A percentile compares a stretch with the other conserved stretches of the same genome.
Conservation (phyloP, 257 asterid genomes). For the Solanum megistacrolobum region DNA sequence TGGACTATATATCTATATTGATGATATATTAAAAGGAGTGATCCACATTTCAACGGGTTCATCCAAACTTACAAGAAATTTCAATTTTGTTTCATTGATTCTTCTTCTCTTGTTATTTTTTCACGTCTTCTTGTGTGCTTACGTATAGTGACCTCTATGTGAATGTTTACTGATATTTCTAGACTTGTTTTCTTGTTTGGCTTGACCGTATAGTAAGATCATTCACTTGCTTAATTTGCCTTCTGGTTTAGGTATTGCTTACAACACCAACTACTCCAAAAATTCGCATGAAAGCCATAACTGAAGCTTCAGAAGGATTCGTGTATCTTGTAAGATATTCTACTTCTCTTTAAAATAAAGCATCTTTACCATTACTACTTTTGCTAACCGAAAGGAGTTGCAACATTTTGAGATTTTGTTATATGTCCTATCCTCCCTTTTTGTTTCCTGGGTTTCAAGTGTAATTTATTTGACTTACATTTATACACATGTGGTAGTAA, state of each 20-base stretch:
- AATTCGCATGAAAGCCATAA: slow-evolving; percentile 64
- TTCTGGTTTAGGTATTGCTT: slow-evolving; percentile 51
- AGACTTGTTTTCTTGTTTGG: background rate
- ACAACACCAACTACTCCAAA: slow-evolving; percentile 87
- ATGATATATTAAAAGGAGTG: background rate
- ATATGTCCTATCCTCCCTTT: background rate
- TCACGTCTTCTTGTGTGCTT: background rate
- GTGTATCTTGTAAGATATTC: slow-evolving; percentile 65
- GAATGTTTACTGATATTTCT: background rate
- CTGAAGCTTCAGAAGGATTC: slow-evolving; percentile 79
- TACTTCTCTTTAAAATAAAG: background rate
- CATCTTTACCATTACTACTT: background rate
- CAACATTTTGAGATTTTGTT: background rate
- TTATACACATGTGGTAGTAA: background rate
- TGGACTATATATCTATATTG: background rate
- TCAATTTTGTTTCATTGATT: background rate
- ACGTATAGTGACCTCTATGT: background rate
- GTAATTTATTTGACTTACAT: background rate
- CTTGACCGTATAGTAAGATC: background rate
- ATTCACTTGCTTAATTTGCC: background rate
- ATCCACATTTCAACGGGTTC: background rate
- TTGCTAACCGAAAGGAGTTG: background rate
- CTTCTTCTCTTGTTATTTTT: background rate
- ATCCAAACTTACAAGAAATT: background rate
- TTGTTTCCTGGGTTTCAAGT: background rate